These are phyloP conservation scores for Scytalidium sp. DNA, from an alignment of 2,329 filamentous ascomycete genomes.

Conservation along the genomic window DNA sequence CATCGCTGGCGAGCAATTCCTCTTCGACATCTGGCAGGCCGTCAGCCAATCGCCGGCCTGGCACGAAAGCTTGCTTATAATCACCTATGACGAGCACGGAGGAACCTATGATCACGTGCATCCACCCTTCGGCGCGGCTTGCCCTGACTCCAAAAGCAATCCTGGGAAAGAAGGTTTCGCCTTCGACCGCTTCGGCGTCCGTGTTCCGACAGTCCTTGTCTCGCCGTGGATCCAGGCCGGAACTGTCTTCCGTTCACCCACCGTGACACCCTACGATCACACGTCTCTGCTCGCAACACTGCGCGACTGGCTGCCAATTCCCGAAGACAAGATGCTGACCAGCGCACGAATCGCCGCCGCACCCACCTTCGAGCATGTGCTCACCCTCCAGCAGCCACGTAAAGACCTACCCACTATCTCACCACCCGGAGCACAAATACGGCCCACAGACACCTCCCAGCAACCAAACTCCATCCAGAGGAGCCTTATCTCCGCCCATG, in stretches of 20 bases:
- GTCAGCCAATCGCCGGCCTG: no score
- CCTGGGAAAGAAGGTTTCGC: no score
- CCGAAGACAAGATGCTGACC: not conserved
- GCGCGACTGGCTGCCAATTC: not conserved
- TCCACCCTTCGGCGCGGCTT: no score
- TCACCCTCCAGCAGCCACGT: not conserved
- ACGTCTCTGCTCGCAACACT: not conserved
- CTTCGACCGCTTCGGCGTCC: no score
- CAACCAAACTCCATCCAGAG: not conserved
- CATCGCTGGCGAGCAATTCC: no score
- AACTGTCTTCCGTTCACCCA: not conserved
- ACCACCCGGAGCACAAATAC: not conserved
- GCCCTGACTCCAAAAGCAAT: no score
- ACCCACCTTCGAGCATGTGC: not conserved
- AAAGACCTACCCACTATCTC: not conserved
- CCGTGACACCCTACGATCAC: not conserved
- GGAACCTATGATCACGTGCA: no score
- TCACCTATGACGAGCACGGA: no score
- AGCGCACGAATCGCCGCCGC: not conserved
- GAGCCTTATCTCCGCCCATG: not conserved
- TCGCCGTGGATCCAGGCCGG: no score
- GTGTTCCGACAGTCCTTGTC: no score
- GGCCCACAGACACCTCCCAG: not conserved
- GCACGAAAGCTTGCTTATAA: no score
- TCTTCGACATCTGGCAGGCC: no score